Conservation (phyloP, 352 stramenopile species). For the Phytophthora capsici region DNA sequence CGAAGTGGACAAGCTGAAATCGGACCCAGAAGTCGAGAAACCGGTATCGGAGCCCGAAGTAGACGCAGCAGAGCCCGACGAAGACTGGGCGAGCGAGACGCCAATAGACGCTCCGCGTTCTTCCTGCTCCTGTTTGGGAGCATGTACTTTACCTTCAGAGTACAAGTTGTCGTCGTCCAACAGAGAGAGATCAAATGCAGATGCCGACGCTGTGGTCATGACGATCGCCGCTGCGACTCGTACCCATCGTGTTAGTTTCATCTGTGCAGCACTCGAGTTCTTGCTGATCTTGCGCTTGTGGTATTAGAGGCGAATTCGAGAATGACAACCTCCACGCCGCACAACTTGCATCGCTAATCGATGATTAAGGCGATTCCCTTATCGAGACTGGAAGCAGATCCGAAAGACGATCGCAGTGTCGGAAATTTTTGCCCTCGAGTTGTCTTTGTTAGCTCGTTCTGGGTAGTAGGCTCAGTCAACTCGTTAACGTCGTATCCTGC, state of each 20-base stretch:
- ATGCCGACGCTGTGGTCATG: slow-evolving; percentile 9
- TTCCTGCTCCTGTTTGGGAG: slow-evolving; percentile 16
- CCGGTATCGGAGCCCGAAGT: neutral
- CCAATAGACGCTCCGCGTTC: slow-evolving; percentile 19
- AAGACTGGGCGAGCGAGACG: neutral
- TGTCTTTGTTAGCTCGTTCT: slow-evolving; percentile 15
- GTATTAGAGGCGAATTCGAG: slow-evolving; percentile 5
- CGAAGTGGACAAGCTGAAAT: neutral
- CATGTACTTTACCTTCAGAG: slow-evolving; percentile 16
- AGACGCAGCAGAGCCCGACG: neutral
- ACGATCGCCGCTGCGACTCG: slow-evolving; percentile 14
- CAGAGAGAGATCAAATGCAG: slow-evolving; percentile 25
- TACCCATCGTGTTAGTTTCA: slow-evolving; percentile 27
- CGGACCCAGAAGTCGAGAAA: neutral
- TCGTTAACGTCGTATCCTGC: slow-evolving; percentile 10
- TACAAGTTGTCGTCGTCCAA: slow-evolving; percentile 20
- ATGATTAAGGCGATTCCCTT: neutral
- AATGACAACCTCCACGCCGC: slow-evolving; percentile 18
- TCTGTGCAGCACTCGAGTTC: slow-evolving; percentile 2
- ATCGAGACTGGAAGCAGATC: slow-evolving; percentile 13
- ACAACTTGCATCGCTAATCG: neutral
- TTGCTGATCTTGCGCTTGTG: slow-evolving; percentile 5
- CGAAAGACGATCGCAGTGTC: slow-evolving; percentile 11
- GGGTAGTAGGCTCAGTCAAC: slow-evolving; percentile 4
- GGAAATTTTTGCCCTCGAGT: slow-evolving; percentile 11